phyloP scores from a whole-genome alignment of 495 filamentous ascomycete genomes.

The Hyaloscypha hepaticicola region DNA sequence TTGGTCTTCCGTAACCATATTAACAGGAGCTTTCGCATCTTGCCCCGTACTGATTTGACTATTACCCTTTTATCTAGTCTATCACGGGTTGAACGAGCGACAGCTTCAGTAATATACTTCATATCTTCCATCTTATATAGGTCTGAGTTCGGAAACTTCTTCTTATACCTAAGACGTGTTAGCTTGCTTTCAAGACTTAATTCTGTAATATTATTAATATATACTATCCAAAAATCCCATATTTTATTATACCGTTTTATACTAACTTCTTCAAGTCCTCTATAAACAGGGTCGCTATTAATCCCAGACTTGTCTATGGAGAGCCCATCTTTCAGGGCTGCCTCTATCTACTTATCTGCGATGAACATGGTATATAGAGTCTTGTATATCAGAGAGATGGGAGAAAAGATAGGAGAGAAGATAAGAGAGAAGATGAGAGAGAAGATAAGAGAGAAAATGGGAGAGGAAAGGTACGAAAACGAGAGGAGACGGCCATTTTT shows the following conservation, averaged over 20 bases:
- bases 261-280: constrained; percentile 20
- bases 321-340: too few species aligned
- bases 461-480: constrained; percentile 10
- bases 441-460: constrained; percentile 13
- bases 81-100: constrained; percentile 3
- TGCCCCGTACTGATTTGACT: constrained; percentile 15
- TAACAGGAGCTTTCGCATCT: constrained; percentile 13
- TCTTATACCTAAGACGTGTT: constrained; percentile 15
- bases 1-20: constrained; percentile 7
- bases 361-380: too few species aligned
- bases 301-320: too few species aligned
- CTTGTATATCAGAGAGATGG: too few species aligned
- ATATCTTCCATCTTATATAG: constrained; percentile 9
- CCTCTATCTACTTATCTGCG: too few species aligned
- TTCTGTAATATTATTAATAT: constrained; percentile 16
- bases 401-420: constrained; percentile 6
- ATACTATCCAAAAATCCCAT: constrained; percentile 20
- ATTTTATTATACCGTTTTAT: constrained; percentile 15
- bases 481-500: constrained; percentile 22
- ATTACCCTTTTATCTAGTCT: constrained; percentile 21
- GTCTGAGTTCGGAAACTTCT: constrained; percentile 4
- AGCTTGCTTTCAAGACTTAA: constrained; percentile 15
- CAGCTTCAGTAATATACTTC: constrained; percentile 20
- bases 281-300: too few species aligned
- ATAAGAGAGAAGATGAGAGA: constrained; percentile 16